phyloP scores from a whole-genome alignment of 805 yeast species.

The Metahyphopichia silvanorum region DNA sequence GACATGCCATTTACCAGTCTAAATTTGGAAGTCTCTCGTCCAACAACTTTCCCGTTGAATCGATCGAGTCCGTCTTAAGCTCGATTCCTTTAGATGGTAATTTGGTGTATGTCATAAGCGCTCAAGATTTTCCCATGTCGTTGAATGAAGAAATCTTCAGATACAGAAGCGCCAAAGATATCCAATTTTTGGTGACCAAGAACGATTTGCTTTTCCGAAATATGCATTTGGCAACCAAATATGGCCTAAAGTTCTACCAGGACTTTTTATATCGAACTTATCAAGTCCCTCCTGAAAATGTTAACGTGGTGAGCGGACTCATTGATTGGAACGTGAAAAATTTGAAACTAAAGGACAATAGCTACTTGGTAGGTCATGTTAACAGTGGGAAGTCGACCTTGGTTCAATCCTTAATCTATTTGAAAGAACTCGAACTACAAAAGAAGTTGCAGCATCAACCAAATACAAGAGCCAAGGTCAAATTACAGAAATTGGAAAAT shows the following conservation, averaged over 20 bases:
- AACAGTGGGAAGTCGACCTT: slow-evolving; percentile 71
- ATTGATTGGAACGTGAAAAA: slow-evolving; percentile 49
- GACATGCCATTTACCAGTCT: slow-evolving; percentile 46
- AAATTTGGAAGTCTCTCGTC: too few relatives aligned
- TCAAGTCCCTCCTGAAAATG: slow-evolving; percentile 34
- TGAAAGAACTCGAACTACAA: not conserved
- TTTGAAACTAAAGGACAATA: slow-evolving; percentile 37
- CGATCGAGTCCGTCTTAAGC: slow-evolving; percentile 15
- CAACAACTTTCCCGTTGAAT: slow-evolving; percentile 28
- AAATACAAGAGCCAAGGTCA: slow-evolving; percentile 7
- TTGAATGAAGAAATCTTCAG: slow-evolving; percentile 35
- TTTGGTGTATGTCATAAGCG: slow-evolving; percentile 60
- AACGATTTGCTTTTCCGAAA: slow-evolving; percentile 41
- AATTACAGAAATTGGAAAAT: slow-evolving; percentile 13
- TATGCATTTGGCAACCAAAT: slow-evolving; percentile 19
- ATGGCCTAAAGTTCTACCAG: slow-evolving; percentile 26
- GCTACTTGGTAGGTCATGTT: slow-evolving; percentile 61
- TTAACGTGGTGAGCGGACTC: slow-evolving; percentile 49
- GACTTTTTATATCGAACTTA: slow-evolving; percentile 30
- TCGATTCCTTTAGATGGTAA: slow-evolving; percentile 43
- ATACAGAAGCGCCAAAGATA: slow-evolving; percentile 27
- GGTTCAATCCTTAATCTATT: slow-evolving; percentile 44
- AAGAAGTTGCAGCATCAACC: slow-evolving; percentile 7
- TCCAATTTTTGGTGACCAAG: slow-evolving; percentile 42
- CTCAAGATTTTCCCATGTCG: slow-evolving; percentile 71